Evolutionary conservation across 2,329 filamentous ascomycete genomes (phyloP), one percentile per base, ranked within the genome.

Genomic region (Sclerotinia spermophila): DNA sequence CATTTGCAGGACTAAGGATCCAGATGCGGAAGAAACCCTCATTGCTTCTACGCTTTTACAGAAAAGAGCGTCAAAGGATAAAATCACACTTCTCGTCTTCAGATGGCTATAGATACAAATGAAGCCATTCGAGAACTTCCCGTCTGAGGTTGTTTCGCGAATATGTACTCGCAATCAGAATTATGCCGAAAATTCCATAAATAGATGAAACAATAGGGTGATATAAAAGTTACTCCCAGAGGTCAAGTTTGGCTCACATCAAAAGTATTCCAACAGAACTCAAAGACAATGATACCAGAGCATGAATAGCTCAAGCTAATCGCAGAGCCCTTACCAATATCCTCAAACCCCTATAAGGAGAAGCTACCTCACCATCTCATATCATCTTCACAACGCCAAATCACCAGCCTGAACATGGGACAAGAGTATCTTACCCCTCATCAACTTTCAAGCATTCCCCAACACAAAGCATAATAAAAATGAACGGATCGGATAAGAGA

Each of bases 401-500:
- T 38, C 35, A 13, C 17, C 33, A 8, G 2, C 35, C 35, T 7
- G n/a, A 21, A n/a, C 17, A 17, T 38, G 24, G 40, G 56, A 19
- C 3, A 13, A 59, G 24, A 27, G 15, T 24, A 17, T 27, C 56
- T 27, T 33, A 59, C 1, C 24, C 13, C 13, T 30, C n/a, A n/a
- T 5, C 27, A 27, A 56, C 3, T 21, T 55, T 3, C 8, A 21
- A n/a, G 5, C 27, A 6, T 5, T 7, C 5, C 27, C 15, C 5
- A 44, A 30, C 4, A 11, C 17, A 62, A 21, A 45, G 4, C 3
- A 62, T 17, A 40, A 33, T 30, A 15, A 5, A 10, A 21, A 45
- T 35, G 0, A 1, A 10, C 17, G 13, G 3, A 1, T 17, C 1
- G 2, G n/a, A 6, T 27, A n/a, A 30, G 42, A n/a, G 7, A 17